Evolutionary conservation across 257 asterid genomes (phyloP), one percentile per base, ranked within the genome.

Genomic region (Knoxia roxburghii): DNA sequence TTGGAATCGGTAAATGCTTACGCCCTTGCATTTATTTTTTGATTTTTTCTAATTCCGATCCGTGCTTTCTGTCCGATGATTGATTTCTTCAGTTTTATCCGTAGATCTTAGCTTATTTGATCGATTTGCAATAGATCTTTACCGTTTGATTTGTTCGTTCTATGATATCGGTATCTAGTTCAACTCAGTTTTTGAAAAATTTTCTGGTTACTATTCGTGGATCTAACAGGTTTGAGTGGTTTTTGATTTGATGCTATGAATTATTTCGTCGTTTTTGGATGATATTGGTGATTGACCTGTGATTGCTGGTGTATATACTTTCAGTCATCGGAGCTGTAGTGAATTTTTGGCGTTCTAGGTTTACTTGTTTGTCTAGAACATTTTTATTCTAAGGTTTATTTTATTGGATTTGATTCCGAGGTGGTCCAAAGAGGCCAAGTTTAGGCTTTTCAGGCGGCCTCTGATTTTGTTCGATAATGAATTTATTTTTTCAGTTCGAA

Each of bases 1-100:
- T 32, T 55, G 49, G 45, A 66, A 76, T 76, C 67, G 70, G 80
- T 71, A 55, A 52, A 55, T 46, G 14, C 49, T 37, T 9, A 37
- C 41, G n/a, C 50, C 17, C 23, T 35, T 11, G 0, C 49, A 1
- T 4, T 33, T 23, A 50, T 65, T 24, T 49, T 12, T 27, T 2
- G 2, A 12, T 41, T 11, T 41, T 1, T 37, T 0, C 1, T 23
- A 14, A 30, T 50, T 33, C 21, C 30, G 45, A 40, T 33, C 8
- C 4, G 14, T 51, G 33, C 39, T 21, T 52, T 21, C 37, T 35
- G 35, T 50, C 61, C 37, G 71, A 52, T 67, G 13, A 8, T 67
- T 24, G 24, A 51, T 67, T 35, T 39, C 15, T 35, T 21, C 29
- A 3, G 10, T 66, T 51, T 2, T 46, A 0, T 2, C 2, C 12